Evolutionary conservation across 2,329 filamentous ascomycete genomes (phyloP).

Genomic region (Catunica adiposa): DNA sequence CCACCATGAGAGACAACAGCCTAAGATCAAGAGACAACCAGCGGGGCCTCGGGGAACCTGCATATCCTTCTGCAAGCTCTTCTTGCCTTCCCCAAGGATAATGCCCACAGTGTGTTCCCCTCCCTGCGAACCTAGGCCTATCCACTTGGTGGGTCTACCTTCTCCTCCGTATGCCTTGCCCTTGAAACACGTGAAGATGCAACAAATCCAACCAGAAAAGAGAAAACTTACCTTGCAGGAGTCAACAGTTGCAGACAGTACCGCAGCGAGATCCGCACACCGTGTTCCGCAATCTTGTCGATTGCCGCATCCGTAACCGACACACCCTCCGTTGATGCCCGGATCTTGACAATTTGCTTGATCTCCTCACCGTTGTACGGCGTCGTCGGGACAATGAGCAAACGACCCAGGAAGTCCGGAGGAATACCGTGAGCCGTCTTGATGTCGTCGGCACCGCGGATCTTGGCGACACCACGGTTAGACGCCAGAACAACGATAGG

Average conservation of each 20-base stretch:
- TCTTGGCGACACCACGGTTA: conserved; percentile 84
- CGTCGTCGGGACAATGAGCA: conserved; percentile 91
- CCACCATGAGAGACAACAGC: no score
- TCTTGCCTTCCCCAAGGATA: background rate
- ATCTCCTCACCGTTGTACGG: conserved; percentile 81
- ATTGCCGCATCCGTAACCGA: conserved; percentile 67
- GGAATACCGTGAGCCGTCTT: conserved; percentile 85
- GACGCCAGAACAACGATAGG: conserved; percentile 96
- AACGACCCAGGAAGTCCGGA: conserved; percentile 76
- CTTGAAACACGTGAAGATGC: no score
- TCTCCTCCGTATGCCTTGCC: no score
- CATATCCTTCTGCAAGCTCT: background rate
- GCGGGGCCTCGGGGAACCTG: background rate
- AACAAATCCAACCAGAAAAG: background rate
- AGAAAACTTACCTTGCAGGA: conserved; percentile 48
- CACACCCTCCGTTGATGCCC: conserved; percentile 67
- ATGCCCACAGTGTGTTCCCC: background rate
- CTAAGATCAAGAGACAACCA: no score
- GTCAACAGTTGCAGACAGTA: conserved; percentile 88
- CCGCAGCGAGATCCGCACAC: conserved; percentile 73
- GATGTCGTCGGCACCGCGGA: conserved; percentile 70
- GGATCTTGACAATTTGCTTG: conserved; percentile 74
- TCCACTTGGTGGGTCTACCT: no score
- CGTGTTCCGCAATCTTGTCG: conserved; percentile 72
- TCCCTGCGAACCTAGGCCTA: no score